Evolutionary conservation across 192 early-diverging fungal species (phyloP), one percentile per base, ranked within the genome.

Genomic region (Martensiomyces pterosporus): DNA sequence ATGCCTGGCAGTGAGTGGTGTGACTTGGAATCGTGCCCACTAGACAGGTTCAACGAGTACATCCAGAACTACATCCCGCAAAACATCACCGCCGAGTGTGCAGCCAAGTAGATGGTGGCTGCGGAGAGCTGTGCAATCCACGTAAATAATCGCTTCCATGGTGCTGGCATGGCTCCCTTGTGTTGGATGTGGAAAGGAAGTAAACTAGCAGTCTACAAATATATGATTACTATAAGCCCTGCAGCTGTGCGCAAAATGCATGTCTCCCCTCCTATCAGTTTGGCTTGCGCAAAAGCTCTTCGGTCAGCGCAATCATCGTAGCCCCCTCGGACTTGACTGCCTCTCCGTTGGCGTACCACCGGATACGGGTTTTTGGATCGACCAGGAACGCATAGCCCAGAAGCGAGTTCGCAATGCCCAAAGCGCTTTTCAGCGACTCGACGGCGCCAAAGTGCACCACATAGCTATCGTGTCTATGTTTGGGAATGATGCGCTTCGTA

Each of bases 261-360:
- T n/a, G n/a, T n/a, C n/a, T n/a, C n/a, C n/a, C n/a, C n/a, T n/a
- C n/a, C n/a, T n/a, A n/a, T 49, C 41, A 37, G 18, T 56, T 57
- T 10, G 52, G 18, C 45, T 52, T 55, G 24, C 47, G 54, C 50
- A 55, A 26, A 27, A 74, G 64, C 18, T 26, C 51, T 18, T 34
- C 46, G 3, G 70, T 51, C 29, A 74, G 59, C 26, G 42, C 39
- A 17, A 58, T 27, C 70, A 74, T 67, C 15, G 59, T 52, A 15
- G 43, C 38, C 6, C 45, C 55, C 47, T 74, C 70, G 24, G 47
- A 47, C 36, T 63, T 32, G 10, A 52, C 56, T 12, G 75, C 64
- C 37, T 53, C 46, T 24, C 75, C 75, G 38, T 77, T 77, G 39
- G 64, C 75, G 35, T 77, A 77, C 75, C 75, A 77, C 40, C 75